Evolutionary conservation across 352 stramenopile genomes (phyloP).

Genomic region (Phytophthora foliorum): DNA sequence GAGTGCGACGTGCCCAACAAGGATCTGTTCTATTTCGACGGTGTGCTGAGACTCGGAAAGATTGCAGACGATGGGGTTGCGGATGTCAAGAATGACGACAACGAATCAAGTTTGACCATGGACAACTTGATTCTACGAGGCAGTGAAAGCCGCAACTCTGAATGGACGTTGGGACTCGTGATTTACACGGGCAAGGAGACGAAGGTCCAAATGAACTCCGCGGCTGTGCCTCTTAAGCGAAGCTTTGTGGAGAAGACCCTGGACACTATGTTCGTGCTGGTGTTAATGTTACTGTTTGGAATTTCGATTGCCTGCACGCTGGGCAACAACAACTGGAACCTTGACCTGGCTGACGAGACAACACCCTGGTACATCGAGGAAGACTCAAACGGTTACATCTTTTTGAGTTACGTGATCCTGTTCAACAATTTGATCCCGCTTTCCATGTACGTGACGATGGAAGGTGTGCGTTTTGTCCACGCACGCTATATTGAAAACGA

Average conservation of each 20-base stretch:
- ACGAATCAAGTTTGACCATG: conserved; percentile 78
- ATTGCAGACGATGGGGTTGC: conserved; percentile 11
- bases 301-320: conserved; percentile 88
- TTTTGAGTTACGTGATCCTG: conserved; percentile 91
- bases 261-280: conserved; percentile 90
- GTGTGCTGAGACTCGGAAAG: conserved; percentile 62
- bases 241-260: conserved; percentile 90
- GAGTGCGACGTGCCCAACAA: conserved; percentile 88
- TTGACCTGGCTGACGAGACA: conserved; percentile 58
- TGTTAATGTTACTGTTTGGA: conserved; percentile 87
- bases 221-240: conserved; percentile 82
- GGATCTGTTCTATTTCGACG: conserved; percentile 90
- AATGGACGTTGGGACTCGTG: conserved; percentile 88
- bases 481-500: conserved; percentile 90
- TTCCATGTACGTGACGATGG: conserved; percentile 93
- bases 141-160: conserved; percentile 86
- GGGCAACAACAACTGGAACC: conserved; percentile 88
- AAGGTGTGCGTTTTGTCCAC: conserved; percentile 90
- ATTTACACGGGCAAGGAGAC: conserved; percentile 89
- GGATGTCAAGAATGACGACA: conserved; percentile 34
- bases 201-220: conserved; percentile 90
- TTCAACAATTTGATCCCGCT: conserved; percentile 92
- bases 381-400: conserved; percentile 86
- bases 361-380: conserved; percentile 79
- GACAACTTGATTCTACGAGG: conserved; percentile 90